phyloP scores from a whole-genome alignment of 192 early-diverging fungal genomes.

The Gamsiella multidivaricata region DNA sequence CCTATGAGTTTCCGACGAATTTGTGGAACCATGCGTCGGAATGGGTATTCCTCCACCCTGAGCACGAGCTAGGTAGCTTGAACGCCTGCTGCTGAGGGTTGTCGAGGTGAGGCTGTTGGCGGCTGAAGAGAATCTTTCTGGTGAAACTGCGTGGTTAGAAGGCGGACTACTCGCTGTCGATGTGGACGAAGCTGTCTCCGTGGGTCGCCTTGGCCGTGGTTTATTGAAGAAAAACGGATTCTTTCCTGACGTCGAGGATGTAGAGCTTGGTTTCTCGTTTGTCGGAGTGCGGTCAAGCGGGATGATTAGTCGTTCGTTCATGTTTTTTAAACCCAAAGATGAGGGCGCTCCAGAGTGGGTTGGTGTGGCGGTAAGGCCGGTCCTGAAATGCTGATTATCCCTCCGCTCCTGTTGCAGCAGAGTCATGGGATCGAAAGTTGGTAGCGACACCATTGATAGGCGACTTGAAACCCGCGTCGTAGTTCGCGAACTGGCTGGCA shows the following conservation, averaged over 20 bases:
- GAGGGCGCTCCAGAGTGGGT: constrained; percentile 6
- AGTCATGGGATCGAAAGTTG: constrained; percentile 40
- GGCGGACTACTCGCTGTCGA: neutral
- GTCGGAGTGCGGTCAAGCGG: constrained; percentile 40
- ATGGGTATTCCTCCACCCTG: constrained; percentile 26
- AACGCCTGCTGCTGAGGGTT: constrained; percentile 24
- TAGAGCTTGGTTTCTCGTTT: constrained; percentile 17
- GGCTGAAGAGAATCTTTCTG: neutral
- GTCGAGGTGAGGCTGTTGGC: constrained; percentile 25
- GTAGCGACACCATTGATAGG: constrained; percentile 38
- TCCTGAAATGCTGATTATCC: constrained; percentile 9
- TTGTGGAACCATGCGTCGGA: neutral
- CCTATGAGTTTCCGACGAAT: constrained; percentile 5
- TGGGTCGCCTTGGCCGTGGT: constrained; percentile 30
- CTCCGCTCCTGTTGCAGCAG: constrained; percentile 28
- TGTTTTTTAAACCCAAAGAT: neutral
- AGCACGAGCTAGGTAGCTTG: constrained; percentile 38
- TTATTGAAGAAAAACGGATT: constrained; percentile 48
- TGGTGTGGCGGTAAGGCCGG: neutral
- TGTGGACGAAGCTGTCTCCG: constrained; percentile 10
- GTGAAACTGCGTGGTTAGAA: neutral
- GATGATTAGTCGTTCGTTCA: constrained; percentile 27
- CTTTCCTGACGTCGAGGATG: constrained; percentile 40
- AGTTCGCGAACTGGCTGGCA: constrained; percentile 23
- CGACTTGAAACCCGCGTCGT: constrained; percentile 36